phyloP scores from a whole-genome alignment of 352 stramenopile species.

The Phytophthora aleatoria region DNA sequence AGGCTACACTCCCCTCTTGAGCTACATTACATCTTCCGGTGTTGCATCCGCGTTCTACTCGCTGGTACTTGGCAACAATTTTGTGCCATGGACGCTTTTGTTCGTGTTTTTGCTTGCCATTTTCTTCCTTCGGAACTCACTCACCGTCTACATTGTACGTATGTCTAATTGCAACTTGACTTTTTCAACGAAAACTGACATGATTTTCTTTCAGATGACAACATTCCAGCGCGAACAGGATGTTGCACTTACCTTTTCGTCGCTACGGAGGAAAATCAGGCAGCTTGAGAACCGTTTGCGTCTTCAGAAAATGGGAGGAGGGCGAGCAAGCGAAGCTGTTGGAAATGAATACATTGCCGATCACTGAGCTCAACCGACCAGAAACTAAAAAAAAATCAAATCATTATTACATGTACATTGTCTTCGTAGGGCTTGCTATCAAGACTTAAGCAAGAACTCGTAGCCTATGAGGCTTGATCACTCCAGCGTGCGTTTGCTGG shows the following conservation, averaged over 20 bases:
- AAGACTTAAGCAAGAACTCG: not conserved
- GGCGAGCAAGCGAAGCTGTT: slow-evolving; percentile 7
- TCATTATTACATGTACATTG: too few species aligned
- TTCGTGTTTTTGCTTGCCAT: slow-evolving; percentile 37
- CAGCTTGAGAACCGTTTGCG: slow-evolving; percentile 65
- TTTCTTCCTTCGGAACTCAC: slow-evolving; percentile 63
- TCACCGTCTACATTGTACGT: slow-evolving; percentile 54
- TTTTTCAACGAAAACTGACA: not conserved
- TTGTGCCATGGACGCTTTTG: slow-evolving; percentile 48
- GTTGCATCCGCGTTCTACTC: slow-evolving; percentile 42
- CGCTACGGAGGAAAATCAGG: slow-evolving; percentile 63
- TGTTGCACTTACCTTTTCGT: slow-evolving; percentile 51
- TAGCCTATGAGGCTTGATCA: slow-evolving; percentile 6
- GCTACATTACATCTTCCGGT: slow-evolving; percentile 31
- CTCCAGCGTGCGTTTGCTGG: not conserved
- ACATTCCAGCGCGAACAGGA: slow-evolving; percentile 52
- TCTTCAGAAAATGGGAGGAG: slow-evolving; percentile 48
- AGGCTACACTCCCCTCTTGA: slow-evolving; percentile 51
- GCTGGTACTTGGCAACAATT: slow-evolving; percentile 41
- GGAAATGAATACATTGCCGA: not conserved
- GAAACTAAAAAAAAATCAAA: too few species aligned
- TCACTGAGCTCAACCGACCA: too few species aligned
- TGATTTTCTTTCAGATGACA: slow-evolving; percentile 36
- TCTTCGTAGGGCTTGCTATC: too few species aligned
- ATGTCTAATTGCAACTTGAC: not conserved